Base-by-base conservation (phyloP, 495 filamentous ascomycete genomes). In the Podospora bellae-mahoneyi region DNA sequence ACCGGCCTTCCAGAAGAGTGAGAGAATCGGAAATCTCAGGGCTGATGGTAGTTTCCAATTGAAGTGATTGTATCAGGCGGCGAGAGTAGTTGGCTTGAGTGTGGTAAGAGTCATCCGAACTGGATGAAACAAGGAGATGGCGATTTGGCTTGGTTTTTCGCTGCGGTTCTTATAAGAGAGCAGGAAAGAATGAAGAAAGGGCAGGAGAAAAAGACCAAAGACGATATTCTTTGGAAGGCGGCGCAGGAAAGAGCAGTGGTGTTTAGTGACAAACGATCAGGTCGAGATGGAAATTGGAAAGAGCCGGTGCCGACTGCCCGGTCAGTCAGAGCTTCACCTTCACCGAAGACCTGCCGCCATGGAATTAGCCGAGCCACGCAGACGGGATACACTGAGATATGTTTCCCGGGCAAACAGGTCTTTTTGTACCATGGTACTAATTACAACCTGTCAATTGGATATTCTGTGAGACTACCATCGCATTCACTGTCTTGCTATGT, bases 41-140 rank as follows among this genome's bases (percentile, higher is more conserved):
- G 9, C 39, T 48, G 39, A 48, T 48, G 15, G 39, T 10, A 48
- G 39, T 48, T 48, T 48, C 39, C 39, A 48, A 48, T 48, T 48
- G 39, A 48, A 48, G 39, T 16, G 39, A 48, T 48, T 48, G 68
- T 67, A 65, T 67, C 68, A 30, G 64, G 54, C 39, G 56, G 23
- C 23, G 23, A 23, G 23, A 23, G 64, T 34, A 65, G 66, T 70
- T 70, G 64, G 68, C 64, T 67, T 54, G 55, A 30, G 68, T 53
- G 68, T 64, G 39, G 62, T 64, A 61, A 23, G 68, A 60, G 68
- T 64, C 63, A 69, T 60, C 54, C 10, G 18, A 30, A 30, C 39
- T 48, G 9, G 39, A 48, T 48, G 39, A 48, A 48, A 48, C 39
- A 16, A 16, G 39, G 39, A 48, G 13, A 48, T 48, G 39, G 39